Conservation (phyloP, 805 yeast genomes). For the Ogataea neopini region DNA sequence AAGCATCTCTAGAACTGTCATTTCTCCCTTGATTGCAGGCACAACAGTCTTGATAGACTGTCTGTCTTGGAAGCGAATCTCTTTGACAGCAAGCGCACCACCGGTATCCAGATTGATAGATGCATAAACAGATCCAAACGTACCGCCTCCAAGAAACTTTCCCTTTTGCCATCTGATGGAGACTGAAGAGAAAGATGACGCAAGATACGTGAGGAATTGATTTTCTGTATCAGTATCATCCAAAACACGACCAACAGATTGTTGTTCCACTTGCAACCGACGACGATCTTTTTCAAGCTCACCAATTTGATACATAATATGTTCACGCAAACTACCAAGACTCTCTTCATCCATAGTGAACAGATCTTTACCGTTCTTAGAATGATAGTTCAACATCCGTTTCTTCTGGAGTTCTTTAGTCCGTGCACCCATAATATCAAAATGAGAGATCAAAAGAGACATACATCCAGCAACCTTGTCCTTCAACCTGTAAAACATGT, state of each 20-base stretch:
- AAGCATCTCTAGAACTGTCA: slow-evolving; percentile 93
- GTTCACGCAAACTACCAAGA: slow-evolving; percentile 59
- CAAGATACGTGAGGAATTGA: slow-evolving; percentile 80
- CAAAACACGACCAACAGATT: slow-evolving; percentile 79
- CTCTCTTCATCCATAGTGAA: slow-evolving; percentile 55
- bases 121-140: slow-evolving; percentile 92
- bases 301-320: slow-evolving; percentile 64
- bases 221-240: slow-evolving; percentile 87
- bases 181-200: slow-evolving; percentile 85
- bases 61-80: slow-evolving; percentile 85
- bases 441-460: slow-evolving; percentile 90
- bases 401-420: slow-evolving; percentile 68
- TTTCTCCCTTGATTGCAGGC: slow-evolving; percentile 90
- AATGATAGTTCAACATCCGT: slow-evolving; percentile 54
- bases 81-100: slow-evolving; percentile 95
- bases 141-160: slow-evolving; percentile 88
- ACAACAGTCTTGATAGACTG: slow-evolving; percentile 82
- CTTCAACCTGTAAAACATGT: slow-evolving; percentile 69
- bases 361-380: slow-evolving; percentile 49
- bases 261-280: slow-evolving; percentile 43
- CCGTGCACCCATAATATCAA: slow-evolving; percentile 97
- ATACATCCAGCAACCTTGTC: slow-evolving; percentile 91
- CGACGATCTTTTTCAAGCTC: slow-evolving; percentile 61
- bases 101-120: slow-evolving; percentile 94
- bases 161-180: slow-evolving; percentile 98